Evolutionary conservation across 306 rosid species (phyloP), one percentile per base, ranked within the genome.

Genomic region (Rosa persica): DNA sequence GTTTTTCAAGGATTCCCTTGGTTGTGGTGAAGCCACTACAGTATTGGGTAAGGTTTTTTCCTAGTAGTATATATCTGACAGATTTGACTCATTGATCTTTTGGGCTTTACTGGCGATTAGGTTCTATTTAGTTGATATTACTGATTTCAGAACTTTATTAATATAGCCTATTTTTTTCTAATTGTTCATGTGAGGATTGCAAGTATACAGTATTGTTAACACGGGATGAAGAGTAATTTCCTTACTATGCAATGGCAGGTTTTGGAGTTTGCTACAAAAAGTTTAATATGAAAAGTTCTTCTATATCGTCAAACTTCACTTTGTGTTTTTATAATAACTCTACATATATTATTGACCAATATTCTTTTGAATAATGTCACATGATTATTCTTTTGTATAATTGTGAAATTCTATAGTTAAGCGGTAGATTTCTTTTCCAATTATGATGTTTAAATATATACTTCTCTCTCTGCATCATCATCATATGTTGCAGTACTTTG

Each of bases 21-120:
- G 99, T 74, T 86, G 90, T 12, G 89, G 99, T 72, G 99, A 95
- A 95, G 88, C 74, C 69, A 23, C 96, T 54, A 95, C 99, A 34
- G 85, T 95, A 34, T 4, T 95, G 62, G 92, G 99, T 91, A 85
- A 85, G 79, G 3, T 23, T 47, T 73, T 57, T 10, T 0, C 64
- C 70, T n/a, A 27, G 52, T 6, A 64, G 30, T 51, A 11, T 30
- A 52, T 72, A 15, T 39, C 9, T 54, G 55, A 23, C 61, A 43
- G 4, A 60, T 17, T 60, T 60, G 27, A 5, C 12, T 9, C 11
- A 44, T 6, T 58, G 3, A 55, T 70, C 39, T 6, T 75, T n/a
- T 23, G 39, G 51, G 13, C 25, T 12, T 46, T 80, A 13, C 19
- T 67, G 68, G 25, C 67, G 66, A 27, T 57, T 13, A 48, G 46